Evolutionary conservation across 495 filamentous ascomycete species (phyloP).

Genomic region (Penicillium paxilli): DNA sequence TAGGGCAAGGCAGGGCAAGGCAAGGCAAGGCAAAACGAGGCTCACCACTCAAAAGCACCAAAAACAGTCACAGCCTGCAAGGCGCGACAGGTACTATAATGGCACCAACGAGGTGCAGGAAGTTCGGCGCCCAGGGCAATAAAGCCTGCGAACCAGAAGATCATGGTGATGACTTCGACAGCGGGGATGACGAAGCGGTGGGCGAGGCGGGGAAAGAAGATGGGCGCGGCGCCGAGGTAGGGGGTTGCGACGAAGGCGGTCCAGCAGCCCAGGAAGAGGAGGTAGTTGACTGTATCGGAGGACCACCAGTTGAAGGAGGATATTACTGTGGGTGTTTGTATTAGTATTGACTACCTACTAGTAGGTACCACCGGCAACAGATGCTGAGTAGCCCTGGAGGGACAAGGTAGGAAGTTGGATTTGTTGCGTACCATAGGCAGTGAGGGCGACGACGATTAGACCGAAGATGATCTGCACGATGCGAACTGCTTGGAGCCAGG

Average conservation of each 20-base stretch:
- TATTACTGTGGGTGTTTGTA: conserved; percentile 22
- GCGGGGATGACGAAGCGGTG: conserved; percentile 63
- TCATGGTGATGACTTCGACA: conserved; percentile 70
- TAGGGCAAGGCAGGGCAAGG: too few relatives aligned
- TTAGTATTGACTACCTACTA: too few relatives aligned
- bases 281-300: conserved; percentile 59
- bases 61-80: conserved; percentile 55
- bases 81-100: conserved; percentile 45
- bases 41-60: conserved; percentile 58
- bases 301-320: conserved; percentile 27
- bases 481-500: conserved; percentile 63
- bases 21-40: too few relatives aligned
- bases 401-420: neutral
- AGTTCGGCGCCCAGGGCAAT: conserved; percentile 69
- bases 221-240: conserved; percentile 65
- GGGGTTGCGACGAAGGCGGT: conserved; percentile 62
- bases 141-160: conserved; percentile 87
- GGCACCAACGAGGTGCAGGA: conserved; percentile 45
- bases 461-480: conserved; percentile 63
- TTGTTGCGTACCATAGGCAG: conserved; percentile 60
- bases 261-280: conserved; percentile 74
- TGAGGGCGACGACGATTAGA: conserved; percentile 70
- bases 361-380: too few relatives aligned
- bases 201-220: conserved; percentile 54
- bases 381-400: too few relatives aligned